Percentiles rank a stretch among this genome's conserved stretches.
These are phyloP conservation scores for Coemansia reversa DNA, from an alignment of 192 early-diverging fungal species.

Conservation along the genomic window DNA sequence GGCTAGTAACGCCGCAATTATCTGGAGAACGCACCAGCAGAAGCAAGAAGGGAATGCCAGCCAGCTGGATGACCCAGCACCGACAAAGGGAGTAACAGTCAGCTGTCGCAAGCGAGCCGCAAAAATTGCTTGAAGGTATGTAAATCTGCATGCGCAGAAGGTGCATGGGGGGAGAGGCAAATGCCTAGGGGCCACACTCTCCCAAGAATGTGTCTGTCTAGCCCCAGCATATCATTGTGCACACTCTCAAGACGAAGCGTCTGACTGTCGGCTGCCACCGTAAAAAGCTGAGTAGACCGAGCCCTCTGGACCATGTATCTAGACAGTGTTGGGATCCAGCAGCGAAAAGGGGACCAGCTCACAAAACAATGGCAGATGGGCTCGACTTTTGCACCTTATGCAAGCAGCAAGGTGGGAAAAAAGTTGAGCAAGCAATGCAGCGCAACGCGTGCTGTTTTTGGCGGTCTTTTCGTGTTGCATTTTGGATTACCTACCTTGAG, in stretches of 20 bases:
- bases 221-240: neutral
- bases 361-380: neutral
- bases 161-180: conserved; percentile 3
- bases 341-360: neutral
- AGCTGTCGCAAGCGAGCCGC: conserved; percentile 1
- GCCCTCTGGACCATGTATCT: neutral
- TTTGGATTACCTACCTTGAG: conserved; percentile 18
- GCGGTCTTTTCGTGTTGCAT: conserved; percentile 44
- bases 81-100: neutral
- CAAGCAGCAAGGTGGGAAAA: conserved; percentile 4
- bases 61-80: neutral
- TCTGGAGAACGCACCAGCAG: conserved; percentile 1
- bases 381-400: neutral
- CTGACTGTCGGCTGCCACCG: neutral
- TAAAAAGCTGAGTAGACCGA: neutral
- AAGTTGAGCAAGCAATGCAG: neutral
- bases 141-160: conserved; percentile 8
- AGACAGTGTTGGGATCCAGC: neutral
- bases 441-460: conserved; percentile 26
- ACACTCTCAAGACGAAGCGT: neutral
- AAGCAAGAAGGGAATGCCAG: neutral
- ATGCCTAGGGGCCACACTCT: neutral
- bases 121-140: conserved; percentile 9
- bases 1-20: conserved; percentile 5
- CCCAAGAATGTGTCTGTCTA: neutral